Base-by-base conservation (phyloP, 2,329 filamentous ascomycete species). In the Cladosporium sp. region DNA sequence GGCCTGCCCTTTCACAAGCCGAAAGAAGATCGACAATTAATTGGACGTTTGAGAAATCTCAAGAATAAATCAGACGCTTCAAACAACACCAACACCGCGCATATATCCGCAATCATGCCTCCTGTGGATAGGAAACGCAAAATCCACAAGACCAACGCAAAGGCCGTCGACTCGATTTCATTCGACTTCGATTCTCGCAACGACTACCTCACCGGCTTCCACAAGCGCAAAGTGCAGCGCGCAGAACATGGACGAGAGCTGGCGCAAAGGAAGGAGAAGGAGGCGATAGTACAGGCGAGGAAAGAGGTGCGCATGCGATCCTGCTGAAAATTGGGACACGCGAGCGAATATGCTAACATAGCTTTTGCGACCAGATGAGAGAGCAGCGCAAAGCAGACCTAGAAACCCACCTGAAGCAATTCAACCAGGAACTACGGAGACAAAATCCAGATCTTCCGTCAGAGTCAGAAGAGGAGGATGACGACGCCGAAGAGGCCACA, bases 141-240 rank as follows among this genome's bases (percentile, higher is more conserved):
- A 23, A 59, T 60, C 18, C 55, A 56, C 46, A 50, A 56, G 23
- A 64, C 53, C 44, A 57, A 65, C 31, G 46, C 40, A 5, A 60
- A 67, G 88, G 73, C 88, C 87, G 75, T 63, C 10, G 61, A 93
- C 74, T 92, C 96, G 77, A 90, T 99, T 78, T 87, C 83, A 62
- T 99, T 98, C 80, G 93, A 99, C 80, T 81, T 85, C 67, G 84
- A 85, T 67, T 91, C 91, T 55, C 89, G 95, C 69, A 82, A 90
- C 69, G 93, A 98, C 74, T 99, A 91, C 76, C 84, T 99, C 66
- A 97, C 93, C 0, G 95, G 95, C 2, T 99, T 99, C 80, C 93
- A 94, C 82, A 99, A 98, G 84, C 90, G 95, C 78, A 98, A 97
- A 79, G 81, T 91, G 62, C 90, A 92, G 77, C 86, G 95, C 44